phyloP scores from a whole-genome alignment of 176 grass and related monocot genomes.

The Guadua angustifolia region DNA sequence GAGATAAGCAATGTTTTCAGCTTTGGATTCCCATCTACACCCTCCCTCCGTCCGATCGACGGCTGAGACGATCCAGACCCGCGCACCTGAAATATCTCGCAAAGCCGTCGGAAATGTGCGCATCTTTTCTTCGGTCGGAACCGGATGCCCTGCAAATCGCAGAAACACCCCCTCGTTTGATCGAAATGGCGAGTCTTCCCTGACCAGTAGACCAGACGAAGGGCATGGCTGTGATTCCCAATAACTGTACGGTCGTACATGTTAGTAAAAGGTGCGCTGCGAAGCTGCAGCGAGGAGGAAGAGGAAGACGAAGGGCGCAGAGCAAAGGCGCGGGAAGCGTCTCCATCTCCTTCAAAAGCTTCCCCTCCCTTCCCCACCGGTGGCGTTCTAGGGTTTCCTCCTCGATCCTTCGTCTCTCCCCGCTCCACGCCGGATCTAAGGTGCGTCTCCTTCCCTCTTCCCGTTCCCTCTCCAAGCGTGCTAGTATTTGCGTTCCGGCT shows the following conservation, averaged over 20 bases:
- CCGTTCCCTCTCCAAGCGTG: background rate
- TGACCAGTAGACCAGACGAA: background rate
- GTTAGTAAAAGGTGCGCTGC: fast-evolving
- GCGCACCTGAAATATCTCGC: too few species aligned
- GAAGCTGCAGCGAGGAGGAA: too few species aligned
- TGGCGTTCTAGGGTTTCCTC: background rate
- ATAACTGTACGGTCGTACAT: fast-evolving
- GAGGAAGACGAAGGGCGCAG: too few species aligned
- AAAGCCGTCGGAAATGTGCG: background rate
- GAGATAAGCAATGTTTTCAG: too few species aligned
- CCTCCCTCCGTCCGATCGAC: constrained; percentile 40
- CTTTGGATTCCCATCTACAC: background rate
- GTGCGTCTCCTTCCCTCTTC: background rate
- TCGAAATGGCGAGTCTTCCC: fast-evolving
- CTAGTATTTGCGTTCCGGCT: background rate
- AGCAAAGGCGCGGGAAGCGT: too few species aligned
- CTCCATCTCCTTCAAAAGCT: background rate
- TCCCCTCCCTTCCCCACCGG: too few species aligned
- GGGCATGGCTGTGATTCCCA: background rate
- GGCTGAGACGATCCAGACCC: fast-evolving
- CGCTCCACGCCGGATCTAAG: background rate
- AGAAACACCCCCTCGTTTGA: fast-evolving
- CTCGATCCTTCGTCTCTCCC: background rate
- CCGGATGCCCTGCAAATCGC: background rate
- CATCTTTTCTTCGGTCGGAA: background rate